A percentile compares a stretch with the other conserved stretches of the same genome.
phyloP scores from a whole-genome alignment of 2,329 filamentous ascomycete genomes.

The Herpotrichia juniperi region DNA sequence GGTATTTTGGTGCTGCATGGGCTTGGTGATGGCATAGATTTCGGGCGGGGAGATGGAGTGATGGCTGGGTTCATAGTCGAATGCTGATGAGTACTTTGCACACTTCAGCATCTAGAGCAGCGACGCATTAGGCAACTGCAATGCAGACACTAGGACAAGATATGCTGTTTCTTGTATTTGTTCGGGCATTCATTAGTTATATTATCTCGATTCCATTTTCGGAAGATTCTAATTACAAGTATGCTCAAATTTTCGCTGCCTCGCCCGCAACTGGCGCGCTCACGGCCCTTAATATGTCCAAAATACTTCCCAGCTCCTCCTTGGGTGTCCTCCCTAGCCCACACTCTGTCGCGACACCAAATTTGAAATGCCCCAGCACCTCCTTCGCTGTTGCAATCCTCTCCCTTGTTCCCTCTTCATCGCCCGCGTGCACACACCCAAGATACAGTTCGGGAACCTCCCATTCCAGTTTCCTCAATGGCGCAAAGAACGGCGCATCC shows the following conservation, averaged over 20 bases:
- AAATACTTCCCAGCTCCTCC: conserved; percentile 33
- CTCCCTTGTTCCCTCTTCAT: conserved; percentile 46
- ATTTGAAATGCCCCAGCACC: conserved; percentile 27
- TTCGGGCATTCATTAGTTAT: too few species aligned
- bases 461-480: conserved; percentile 43
- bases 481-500: conserved; percentile 47
- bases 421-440: conserved; percentile 48
- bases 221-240: too few species aligned
- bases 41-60: not conserved
- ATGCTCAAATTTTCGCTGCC: too few species aligned
- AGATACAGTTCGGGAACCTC: conserved; percentile 47
- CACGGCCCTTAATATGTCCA: conserved; percentile 19
- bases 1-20: not conserved
- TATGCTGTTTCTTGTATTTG: too few species aligned
- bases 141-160: too few species aligned
- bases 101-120: too few species aligned
- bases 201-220: too few species aligned
- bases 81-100: too few species aligned
- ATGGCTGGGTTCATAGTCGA: too few species aligned
- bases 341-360: conserved; percentile 52
- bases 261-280: too few species aligned
- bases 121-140: too few species aligned
- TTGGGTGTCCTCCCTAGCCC: conserved; percentile 45
- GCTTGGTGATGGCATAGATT: too few species aligned
- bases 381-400: conserved; percentile 46